Evolutionary conservation across 306 rosid species (phyloP).

Genomic region (Vigna unguiculata): DNA sequence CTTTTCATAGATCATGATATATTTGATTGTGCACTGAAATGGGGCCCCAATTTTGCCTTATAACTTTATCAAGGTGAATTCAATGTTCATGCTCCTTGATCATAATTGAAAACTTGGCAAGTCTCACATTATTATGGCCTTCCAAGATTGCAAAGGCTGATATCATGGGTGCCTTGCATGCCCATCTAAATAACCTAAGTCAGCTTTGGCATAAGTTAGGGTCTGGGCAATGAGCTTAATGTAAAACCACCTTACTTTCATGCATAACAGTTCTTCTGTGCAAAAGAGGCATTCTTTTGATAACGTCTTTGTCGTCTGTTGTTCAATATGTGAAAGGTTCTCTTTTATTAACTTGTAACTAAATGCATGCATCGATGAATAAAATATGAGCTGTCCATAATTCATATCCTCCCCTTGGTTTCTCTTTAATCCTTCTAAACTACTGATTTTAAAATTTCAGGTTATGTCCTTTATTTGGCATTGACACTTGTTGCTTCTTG

Average conservation of each 20-base stretch:
- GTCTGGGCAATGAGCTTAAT: slow-evolving; percentile 1
- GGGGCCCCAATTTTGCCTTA: not conserved
- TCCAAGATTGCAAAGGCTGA: slow-evolving; percentile 5
- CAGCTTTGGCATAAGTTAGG: not conserved
- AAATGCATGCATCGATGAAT: slow-evolving; percentile 1
- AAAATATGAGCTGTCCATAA: not conserved
- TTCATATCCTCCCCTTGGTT: slow-evolving; percentile 12
- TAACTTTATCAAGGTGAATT: not conserved
- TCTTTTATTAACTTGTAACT: not conserved
- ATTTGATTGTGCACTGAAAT: not conserved
- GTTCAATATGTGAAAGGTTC: not conserved
- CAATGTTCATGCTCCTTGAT: not conserved
- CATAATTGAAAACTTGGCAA: not conserved
- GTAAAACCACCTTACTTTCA: slow-evolving; percentile 23
- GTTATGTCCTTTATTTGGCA: slow-evolving; percentile 71
- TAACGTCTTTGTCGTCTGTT: not conserved
- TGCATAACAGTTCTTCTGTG: slow-evolving; percentile 13
- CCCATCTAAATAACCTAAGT: slow-evolving; percentile 5
- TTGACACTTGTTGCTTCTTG: slow-evolving; percentile 75
- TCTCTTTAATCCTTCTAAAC: slow-evolving; percentile 42
- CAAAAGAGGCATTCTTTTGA: not conserved
- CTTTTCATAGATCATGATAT: slow-evolving; percentile 8
- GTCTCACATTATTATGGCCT: slow-evolving; percentile 6
- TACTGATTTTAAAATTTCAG: slow-evolving; percentile 60
- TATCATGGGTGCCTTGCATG: not conserved